A percentile compares a stretch with the other conserved stretches of the same genome.
Conservation (phyloP, 2,329 filamentous ascomycete species). For the Ascochyta fabae region DNA sequence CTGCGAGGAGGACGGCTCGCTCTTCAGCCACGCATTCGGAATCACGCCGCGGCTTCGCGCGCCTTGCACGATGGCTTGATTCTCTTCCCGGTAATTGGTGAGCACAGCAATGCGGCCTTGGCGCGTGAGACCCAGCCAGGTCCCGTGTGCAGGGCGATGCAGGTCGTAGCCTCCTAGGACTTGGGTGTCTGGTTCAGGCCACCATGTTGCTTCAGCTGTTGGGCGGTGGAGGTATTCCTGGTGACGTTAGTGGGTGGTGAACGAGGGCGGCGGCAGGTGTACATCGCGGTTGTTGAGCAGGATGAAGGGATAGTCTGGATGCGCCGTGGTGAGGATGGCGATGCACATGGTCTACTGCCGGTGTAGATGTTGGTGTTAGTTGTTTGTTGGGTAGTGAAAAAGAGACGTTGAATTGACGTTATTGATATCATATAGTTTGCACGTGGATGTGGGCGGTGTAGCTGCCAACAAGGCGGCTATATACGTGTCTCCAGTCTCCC, state of each 20-base stretch:
- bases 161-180: constrained; percentile 68
- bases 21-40: constrained; percentile 64
- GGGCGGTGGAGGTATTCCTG: constrained; percentile 68
- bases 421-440: constrained; percentile 2
- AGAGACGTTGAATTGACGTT: neutral
- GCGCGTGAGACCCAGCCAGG: constrained; percentile 68
- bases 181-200: constrained; percentile 61
- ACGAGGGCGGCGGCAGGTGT: constrained; percentile 8
- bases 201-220: constrained; percentile 65
- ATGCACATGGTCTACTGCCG: constrained; percentile 52
- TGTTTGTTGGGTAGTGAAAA: neutral
- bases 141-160: constrained; percentile 64
- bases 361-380: neutral
- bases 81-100: constrained; percentile 68
- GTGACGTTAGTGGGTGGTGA: constrained; percentile 11
- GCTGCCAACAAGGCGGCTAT: constrained; percentile 28
- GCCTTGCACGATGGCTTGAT: constrained; percentile 50
- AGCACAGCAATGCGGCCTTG: constrained; percentile 67
- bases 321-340: constrained; percentile 56
- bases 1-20: constrained; percentile 43
- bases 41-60: constrained; percentile 64
- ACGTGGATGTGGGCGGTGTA: constrained; percentile 31
- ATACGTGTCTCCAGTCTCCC: constrained; percentile 38
- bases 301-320: constrained; percentile 58
- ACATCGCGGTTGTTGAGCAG: constrained; percentile 60